Evolutionary conservation across 257 asterid genomes (phyloP).

Genomic region (Ophiorrhiza pumila): DNA sequence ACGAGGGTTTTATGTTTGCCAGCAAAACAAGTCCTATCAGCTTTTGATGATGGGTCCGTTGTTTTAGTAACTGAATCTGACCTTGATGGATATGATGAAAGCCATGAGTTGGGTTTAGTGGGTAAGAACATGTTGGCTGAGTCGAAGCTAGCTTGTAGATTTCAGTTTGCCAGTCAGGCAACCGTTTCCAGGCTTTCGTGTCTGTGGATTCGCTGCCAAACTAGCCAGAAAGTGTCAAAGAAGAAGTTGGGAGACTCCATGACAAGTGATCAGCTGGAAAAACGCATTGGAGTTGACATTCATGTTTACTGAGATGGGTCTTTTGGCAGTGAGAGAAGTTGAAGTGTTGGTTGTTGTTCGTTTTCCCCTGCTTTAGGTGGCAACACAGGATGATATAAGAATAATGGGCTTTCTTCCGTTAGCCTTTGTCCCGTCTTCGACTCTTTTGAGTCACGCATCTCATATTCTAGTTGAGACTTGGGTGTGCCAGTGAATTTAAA

Average conservation of each 20-base stretch:
- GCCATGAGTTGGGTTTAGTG: slow-evolving; percentile 19
- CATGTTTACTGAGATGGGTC: slow-evolving; percentile 48
- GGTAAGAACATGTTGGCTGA: slow-evolving; percentile 31
- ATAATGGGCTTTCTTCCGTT: background rate
- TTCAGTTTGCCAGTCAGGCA: slow-evolving; percentile 74
- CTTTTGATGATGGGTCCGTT: slow-evolving; percentile 62
- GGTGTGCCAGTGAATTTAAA: background rate
- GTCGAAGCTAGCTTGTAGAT: slow-evolving; percentile 52
- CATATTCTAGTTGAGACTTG: too few relatives aligned
- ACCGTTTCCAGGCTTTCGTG: slow-evolving; percentile 65
- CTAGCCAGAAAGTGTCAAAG: slow-evolving; percentile 40
- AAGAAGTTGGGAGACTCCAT: slow-evolving; percentile 38
- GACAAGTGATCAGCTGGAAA: slow-evolving; percentile 24
- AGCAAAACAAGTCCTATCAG: slow-evolving; percentile 28
- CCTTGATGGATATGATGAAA: slow-evolving; percentile 82
- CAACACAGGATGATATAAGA: slow-evolving; percentile 4
- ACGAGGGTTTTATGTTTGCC: slow-evolving; percentile 21
- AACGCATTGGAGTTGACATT: slow-evolving; percentile 54
- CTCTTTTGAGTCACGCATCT: background rate
- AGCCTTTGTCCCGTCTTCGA: background rate
- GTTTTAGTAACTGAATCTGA: slow-evolving; percentile 73
- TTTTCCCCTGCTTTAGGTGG: slow-evolving; percentile 15
- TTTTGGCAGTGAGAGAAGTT: background rate
- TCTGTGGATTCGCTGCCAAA: slow-evolving; percentile 60
- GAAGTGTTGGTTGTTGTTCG: background rate